phyloP scores from a whole-genome alignment of 2,329 filamentous ascomycete species.

The Fusarium pseudoanthophilum region DNA sequence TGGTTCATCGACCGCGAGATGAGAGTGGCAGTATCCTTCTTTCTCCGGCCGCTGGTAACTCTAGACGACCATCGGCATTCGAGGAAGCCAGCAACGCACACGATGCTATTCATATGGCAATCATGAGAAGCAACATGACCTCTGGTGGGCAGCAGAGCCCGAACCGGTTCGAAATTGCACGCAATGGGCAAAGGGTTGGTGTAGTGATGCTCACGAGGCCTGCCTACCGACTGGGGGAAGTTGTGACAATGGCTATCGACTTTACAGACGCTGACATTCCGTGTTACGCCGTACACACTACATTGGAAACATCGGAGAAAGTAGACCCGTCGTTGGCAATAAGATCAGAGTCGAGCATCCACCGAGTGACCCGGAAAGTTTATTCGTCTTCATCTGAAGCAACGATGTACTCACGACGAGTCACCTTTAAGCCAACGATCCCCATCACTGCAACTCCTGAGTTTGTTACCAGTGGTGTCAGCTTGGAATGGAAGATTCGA shows the following conservation, averaged over 20 bases:
- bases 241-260: slow-evolving; percentile 84
- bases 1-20: slow-evolving; percentile 70
- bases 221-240: slow-evolving; percentile 89
- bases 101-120: slow-evolving; percentile 91
- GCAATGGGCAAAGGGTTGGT: slow-evolving; percentile 90
- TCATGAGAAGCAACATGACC: slow-evolving; percentile 81
- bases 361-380: slow-evolving; percentile 85
- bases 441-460: slow-evolving; percentile 87
- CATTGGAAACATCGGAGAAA: slow-evolving; percentile 87
- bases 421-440: slow-evolving; percentile 85
- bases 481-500: slow-evolving; percentile 86
- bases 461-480: slow-evolving; percentile 90
- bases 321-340: slow-evolving; percentile 84
- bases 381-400: slow-evolving; percentile 84
- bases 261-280: slow-evolving; percentile 81
- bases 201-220: slow-evolving; percentile 90
- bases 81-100: slow-evolving; percentile 74
- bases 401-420: slow-evolving; percentile 80
- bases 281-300: slow-evolving; percentile 85
- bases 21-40: slow-evolving; percentile 70
- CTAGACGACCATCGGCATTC: slow-evolving; percentile 64
- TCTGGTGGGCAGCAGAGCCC: slow-evolving; percentile 77
- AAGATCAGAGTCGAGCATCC: slow-evolving; percentile 85
- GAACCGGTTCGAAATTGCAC: slow-evolving; percentile 96
- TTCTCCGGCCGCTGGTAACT: slow-evolving; percentile 71